phyloP scores from a whole-genome alignment of 2,329 filamentous ascomycete species.

The Kalmusia sp. region DNA sequence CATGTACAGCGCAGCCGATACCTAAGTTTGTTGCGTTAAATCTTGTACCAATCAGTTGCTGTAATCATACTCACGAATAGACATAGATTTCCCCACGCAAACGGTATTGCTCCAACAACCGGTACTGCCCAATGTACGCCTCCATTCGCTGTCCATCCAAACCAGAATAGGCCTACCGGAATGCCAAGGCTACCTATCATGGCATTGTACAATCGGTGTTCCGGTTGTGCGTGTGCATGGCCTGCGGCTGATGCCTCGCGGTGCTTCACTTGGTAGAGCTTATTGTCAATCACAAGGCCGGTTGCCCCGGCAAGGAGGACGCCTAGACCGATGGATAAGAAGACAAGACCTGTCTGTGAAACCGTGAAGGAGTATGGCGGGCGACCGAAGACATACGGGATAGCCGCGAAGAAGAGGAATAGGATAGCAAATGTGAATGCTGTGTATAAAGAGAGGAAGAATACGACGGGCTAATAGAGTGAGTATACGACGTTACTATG shows the following conservation, averaged over 20 bases:
- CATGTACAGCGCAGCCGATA: conserved; percentile 37
- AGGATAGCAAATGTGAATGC: conserved; percentile 45
- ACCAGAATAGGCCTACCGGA: conserved; percentile 65
- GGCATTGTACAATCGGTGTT: conserved; percentile 65
- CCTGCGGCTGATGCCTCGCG: conserved; percentile 34
- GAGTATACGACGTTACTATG: background rate
- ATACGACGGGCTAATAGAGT: conserved; percentile 36
- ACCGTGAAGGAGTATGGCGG: conserved; percentile 37
- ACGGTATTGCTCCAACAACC: conserved; percentile 60
- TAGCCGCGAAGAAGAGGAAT: conserved; percentile 46
- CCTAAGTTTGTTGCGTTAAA: conserved; percentile 12
- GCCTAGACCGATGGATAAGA: conserved; percentile 43
- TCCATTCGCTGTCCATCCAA: conserved; percentile 61
- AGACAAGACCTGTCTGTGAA: conserved; percentile 40
- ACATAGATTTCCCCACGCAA: conserved; percentile 67
- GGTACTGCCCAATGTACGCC: conserved; percentile 60
- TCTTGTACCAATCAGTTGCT: background rate
- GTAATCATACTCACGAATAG: conserved; percentile 58
- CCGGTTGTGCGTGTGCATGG: conserved; percentile 52
- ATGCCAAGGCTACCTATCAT: conserved; percentile 65
- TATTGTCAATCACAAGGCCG: conserved; percentile 43
- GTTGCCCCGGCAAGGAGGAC: conserved; percentile 35
- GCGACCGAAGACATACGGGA: conserved; percentile 41
- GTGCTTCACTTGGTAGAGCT: conserved; percentile 45
- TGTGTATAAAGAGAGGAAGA: conserved; percentile 44